phyloP scores from a whole-genome alignment of 352 stramenopile genomes.

The Lagenidium giganteum region DNA sequence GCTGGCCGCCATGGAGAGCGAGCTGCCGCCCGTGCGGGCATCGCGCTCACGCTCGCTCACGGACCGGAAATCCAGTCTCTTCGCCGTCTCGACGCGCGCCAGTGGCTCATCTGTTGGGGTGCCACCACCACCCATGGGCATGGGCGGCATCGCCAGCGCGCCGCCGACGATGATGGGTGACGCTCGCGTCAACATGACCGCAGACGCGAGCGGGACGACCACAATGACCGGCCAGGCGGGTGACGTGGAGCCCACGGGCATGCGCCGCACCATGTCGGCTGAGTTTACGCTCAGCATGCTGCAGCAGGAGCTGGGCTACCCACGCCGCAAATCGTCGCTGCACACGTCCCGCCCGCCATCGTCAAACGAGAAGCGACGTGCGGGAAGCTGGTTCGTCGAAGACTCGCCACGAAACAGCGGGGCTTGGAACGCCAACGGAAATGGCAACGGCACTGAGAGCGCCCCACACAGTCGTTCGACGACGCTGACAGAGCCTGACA shows the following conservation, averaged over 20 bases:
- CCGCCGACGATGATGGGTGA: no score
- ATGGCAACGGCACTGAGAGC: conserved; percentile 17
- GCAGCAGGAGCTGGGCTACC: conserved; percentile 75
- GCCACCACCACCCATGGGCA: no score
- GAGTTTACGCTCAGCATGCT: conserved; percentile 54
- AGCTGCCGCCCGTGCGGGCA: conserved; percentile 18
- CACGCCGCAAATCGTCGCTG: conserved; percentile 23
- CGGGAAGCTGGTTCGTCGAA: conserved; percentile 29
- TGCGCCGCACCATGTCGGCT: conserved; percentile 53
- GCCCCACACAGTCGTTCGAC: conserved; percentile 16
- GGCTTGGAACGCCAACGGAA: conserved; percentile 21
- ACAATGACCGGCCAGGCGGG: no score
- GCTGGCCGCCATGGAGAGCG: conserved; percentile 4
- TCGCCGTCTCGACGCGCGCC: no score
- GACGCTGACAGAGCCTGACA: no score
- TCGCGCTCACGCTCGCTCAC: conserved; percentile 42
- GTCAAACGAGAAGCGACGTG: conserved; percentile 22
- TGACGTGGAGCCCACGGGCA: no score
- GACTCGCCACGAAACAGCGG: conserved; percentile 15
- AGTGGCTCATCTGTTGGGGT: no score
- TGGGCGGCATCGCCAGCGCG: no score
- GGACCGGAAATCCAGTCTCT: conserved; percentile 19
- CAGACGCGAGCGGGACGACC: no score
- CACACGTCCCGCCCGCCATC: neutral
- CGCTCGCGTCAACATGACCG: no score